phyloP scores from a whole-genome alignment of 78 protist genomes.

The Parvularia atlantis region DNA sequence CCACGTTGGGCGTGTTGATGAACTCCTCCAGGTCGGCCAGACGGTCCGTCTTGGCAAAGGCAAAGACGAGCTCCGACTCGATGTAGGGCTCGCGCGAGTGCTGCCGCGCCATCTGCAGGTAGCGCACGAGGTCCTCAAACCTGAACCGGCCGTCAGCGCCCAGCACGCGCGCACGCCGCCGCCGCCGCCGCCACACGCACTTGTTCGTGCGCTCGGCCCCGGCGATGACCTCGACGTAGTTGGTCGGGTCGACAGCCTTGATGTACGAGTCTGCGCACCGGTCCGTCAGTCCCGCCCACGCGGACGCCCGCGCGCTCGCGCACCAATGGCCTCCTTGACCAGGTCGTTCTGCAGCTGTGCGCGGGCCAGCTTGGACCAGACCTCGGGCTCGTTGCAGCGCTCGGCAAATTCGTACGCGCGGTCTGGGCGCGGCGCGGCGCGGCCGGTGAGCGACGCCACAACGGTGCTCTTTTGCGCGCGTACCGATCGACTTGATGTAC shows the following conservation, averaged over 20 bases:
- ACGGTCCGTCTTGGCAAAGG: conserved; percentile 86
- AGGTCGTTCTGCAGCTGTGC: conserved; percentile 79
- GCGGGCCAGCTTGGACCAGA: conserved; percentile 81
- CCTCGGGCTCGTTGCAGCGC: conserved; percentile 71
- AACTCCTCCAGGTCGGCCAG: conserved; percentile 97
- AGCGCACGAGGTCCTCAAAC: conserved; percentile 68
- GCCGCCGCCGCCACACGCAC: too few species aligned
- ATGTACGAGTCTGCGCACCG: conserved; percentile 67
- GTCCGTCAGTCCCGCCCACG: too few species aligned
- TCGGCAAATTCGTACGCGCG: conserved; percentile 96
- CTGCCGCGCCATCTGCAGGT: conserved; percentile 85
- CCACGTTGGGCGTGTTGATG: conserved; percentile 69
- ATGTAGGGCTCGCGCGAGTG: conserved; percentile 69
- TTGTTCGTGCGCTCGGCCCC: conserved; percentile 7
- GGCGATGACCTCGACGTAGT: conserved; percentile 38
- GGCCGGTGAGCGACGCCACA: conserved; percentile 73
- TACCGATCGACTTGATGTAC: conserved; percentile 60
- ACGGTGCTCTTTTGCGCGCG: conserved; percentile 60
- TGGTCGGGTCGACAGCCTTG: conserved; percentile 71
- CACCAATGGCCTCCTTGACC: conserved; percentile 68
- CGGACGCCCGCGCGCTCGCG: conserved; percentile 86
- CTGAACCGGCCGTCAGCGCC: conserved; percentile 50
- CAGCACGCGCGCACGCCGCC: too few species aligned
- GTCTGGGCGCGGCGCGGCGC: too few species aligned
- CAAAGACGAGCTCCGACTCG: conserved; percentile 91